These are phyloP conservation scores for Persicaria tinctoria DNA, from an alignment of 148 eudicot genomes.

Conservation along the genomic window DNA sequence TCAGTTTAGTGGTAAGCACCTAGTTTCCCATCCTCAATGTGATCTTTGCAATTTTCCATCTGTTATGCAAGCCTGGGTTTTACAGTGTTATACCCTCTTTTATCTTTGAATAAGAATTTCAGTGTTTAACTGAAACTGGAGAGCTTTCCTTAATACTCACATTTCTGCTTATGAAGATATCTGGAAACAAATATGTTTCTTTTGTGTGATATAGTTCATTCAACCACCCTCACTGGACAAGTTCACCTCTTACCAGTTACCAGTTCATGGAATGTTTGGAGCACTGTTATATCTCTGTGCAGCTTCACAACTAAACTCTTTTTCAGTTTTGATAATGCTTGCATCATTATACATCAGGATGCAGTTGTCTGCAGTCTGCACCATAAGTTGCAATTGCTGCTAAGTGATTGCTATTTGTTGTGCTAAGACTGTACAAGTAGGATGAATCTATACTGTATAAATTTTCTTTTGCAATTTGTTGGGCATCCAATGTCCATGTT, in stretches of 20 bases:
- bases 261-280: not conserved
- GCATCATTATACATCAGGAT: not conserved
- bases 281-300: not conserved
- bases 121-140: not conserved
- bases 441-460: not conserved
- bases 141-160: not conserved
- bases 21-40: not conserved
- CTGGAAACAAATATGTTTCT: not conserved
- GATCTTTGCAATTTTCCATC: not conserved
- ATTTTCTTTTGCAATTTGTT: not conserved
- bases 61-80: not conserved
- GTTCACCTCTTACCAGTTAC: not conserved
- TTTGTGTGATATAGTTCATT: not conserved
- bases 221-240: not conserved
- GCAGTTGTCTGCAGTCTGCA: constrained; percentile 3
- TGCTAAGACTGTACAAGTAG: not conserved
- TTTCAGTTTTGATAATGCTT: not conserved
- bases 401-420: not conserved
- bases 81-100: not conserved
- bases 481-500: not conserved
- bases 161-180: not conserved
- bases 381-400: not conserved
- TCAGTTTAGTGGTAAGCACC: constrained; percentile 8
- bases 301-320: not conserved
- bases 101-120: not conserved